These are phyloP conservation scores for Diaporthe sp. DNA, from an alignment of 2,329 filamentous ascomycete species.

Conservation along the genomic window DNA sequence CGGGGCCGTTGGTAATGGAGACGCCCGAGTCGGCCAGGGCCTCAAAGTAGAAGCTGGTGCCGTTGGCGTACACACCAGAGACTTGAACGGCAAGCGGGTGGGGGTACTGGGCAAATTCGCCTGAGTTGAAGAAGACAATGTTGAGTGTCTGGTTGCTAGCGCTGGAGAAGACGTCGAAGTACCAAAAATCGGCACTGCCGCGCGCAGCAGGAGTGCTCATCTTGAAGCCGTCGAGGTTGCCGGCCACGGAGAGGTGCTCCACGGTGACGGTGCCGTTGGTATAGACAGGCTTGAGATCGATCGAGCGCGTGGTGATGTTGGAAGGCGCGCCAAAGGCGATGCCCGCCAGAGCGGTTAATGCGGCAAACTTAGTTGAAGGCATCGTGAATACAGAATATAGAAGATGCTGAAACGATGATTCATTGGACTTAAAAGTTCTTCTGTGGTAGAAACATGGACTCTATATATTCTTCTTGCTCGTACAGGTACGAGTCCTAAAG, in stretches of 20 bases:
- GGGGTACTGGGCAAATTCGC: not conserved
- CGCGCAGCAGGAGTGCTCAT: not conserved
- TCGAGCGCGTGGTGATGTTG: not conserved
- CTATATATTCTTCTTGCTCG: not conserved
- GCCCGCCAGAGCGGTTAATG: not conserved
- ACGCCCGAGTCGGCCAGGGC: not conserved
- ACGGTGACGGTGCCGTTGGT: slow-evolving; percentile 2
- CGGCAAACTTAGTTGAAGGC: not conserved
- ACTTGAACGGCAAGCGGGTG: not conserved
- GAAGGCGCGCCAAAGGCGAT: not conserved
- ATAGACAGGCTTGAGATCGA: not conserved
- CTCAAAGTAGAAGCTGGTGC: not conserved
- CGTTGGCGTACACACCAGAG: not conserved
- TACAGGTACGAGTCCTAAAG: not conserved
- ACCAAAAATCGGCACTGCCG: not conserved
- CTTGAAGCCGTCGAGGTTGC: slow-evolving; percentile 6
- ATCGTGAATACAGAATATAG: not conserved
- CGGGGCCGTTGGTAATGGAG: not conserved
- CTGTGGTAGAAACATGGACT: not conserved
- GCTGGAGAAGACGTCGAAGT: slow-evolving; percentile 9
- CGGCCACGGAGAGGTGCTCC: not conserved
- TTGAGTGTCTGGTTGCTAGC: slow-evolving; percentile 1
- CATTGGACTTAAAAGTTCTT: not conserved
- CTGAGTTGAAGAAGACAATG: not conserved
- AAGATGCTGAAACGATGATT: no score